phyloP scores from a whole-genome alignment of 768 basidiomycete genomes.

The Agaricus subrufescens region DNA sequence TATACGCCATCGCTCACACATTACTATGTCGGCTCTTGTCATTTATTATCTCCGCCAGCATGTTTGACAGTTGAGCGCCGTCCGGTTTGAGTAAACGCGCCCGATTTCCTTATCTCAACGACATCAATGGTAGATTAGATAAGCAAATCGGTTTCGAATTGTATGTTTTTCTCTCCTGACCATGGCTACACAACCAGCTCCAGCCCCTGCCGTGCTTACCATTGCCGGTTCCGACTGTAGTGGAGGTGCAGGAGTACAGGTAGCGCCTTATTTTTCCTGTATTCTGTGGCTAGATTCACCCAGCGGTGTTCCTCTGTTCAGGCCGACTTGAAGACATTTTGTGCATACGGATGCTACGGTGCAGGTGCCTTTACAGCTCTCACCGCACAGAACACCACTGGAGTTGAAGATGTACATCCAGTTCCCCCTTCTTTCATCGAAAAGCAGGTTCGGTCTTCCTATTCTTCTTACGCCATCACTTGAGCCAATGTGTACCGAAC shows the following conservation, averaged over 20 bases:
- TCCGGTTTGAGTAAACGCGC: no score
- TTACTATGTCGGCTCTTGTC: no score
- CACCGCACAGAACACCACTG: constrained; percentile 86
- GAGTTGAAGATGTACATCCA: constrained; percentile 72
- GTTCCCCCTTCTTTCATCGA: constrained; percentile 65
- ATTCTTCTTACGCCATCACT: neutral
- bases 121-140: no score
- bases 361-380: constrained; percentile 80
- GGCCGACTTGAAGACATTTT: constrained; percentile 87
- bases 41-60: no score
- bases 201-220: constrained; percentile 41
- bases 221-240: constrained; percentile 82
- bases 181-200: no score
- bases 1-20: no score
- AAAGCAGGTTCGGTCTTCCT: constrained; percentile 53
- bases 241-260: constrained; percentile 90
- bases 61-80: no score
- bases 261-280: constrained; percentile 16
- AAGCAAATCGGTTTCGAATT: no score
- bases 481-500: neutral
- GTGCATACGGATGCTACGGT: constrained; percentile 75
- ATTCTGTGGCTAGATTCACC: neutral
- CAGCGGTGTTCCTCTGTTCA: constrained; percentile 19
- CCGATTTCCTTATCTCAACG: no score
- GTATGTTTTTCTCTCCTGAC: no score